Evolutionary conservation across 1,284 basidiomycete species (phyloP), one percentile per base, ranked within the genome.

Genomic region (Heterobasidion occidentale): DNA sequence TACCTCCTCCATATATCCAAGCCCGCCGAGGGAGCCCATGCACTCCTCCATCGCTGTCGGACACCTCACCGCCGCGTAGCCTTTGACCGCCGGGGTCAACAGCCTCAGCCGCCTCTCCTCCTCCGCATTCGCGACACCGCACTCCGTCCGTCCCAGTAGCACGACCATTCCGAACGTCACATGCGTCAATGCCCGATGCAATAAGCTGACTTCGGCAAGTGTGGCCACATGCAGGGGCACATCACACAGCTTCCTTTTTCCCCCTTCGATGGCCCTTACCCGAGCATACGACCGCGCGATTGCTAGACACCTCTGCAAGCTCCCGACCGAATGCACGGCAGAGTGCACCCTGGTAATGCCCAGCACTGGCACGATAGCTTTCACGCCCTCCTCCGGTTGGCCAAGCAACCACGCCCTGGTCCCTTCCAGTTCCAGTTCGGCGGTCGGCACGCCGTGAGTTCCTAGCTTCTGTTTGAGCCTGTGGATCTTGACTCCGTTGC

Each of bases 1-100:
- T 51, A 80, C 84, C 65, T 92, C 89, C 63, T 90, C 86, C 88
- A 92, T 91, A 63, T 91, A 92, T 0, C 90, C 90, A 53, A 86
- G 84, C 2, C 89, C 90, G 35, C 90, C 90, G 2, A 92, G 72
- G 5, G 82, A 74, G 46, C 83, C 75, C 86, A 92, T 90, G 46
- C 86, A 81, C 58, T 88, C 85, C 59, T 88, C 82, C 74, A 90
- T 84, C 4, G 79, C 84, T 0, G 77, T 68, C 51, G 77, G 77
- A 0, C 80, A 80, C 62, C 83, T 82, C 58, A 87, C 83, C 7
- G 89, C 80, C 3, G 78, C 77, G 66, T 88, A 92, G 0, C 83
- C 87, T 67, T 92, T 92, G 44, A 79, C 73, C 0, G 84, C 79
- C 3, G 88, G 84, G 0, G 88, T 92, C 55, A 92, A 66, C 61